Base-by-base conservation (phyloP, 176 grass and related monocot genomes). In the Aegilops tauschii region DNA sequence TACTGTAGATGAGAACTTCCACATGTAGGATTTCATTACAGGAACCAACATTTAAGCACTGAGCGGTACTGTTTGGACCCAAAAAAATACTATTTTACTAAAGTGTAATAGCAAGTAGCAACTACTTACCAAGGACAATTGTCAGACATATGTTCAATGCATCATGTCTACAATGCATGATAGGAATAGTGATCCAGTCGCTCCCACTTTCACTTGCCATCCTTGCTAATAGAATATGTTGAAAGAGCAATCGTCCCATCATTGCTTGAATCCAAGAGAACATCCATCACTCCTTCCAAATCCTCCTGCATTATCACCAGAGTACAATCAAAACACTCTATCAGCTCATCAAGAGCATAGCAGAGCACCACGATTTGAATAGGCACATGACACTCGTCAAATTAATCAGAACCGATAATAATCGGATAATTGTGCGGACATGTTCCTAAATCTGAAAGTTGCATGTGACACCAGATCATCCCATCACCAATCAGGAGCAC, bases 221-320 rank as follows among this genome's bases (percentile, higher is more conserved):
- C 96, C 88, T 95, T 20, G 23, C 23, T 25, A 25, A 25, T 25
- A 25, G 23, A 25, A 25, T 25, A 25, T 25, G 23, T 25, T 25
- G 18, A 89, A 68, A 98, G 93, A 91, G 93, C 81, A 69, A 98
- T 79, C 2, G 90, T 95, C 12, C 96, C 90, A 84, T 98, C 96
- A 36, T 91, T 80, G 47, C 96, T 98, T 76, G 96, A 91, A 90
- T 98, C 96, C 83, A 94, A 87, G 25, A 98, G 87, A 87, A 98
- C 78, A 27, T 92, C 89, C 29, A 69, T 69, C 50, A 89, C 76
- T 36, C 66, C 91, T 32, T 98, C 86, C 88, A 98, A 86, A 70
- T 91, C 82, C 40, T 92, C 89, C 96, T 98, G 85, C 85, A 89
- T 61, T 27, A 5, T 30, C 18, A 69, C 27, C 27, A 61, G 29